Evolutionary conservation across 768 basidiomycete species (phyloP).

Genomic region (Pholiota molesta): DNA sequence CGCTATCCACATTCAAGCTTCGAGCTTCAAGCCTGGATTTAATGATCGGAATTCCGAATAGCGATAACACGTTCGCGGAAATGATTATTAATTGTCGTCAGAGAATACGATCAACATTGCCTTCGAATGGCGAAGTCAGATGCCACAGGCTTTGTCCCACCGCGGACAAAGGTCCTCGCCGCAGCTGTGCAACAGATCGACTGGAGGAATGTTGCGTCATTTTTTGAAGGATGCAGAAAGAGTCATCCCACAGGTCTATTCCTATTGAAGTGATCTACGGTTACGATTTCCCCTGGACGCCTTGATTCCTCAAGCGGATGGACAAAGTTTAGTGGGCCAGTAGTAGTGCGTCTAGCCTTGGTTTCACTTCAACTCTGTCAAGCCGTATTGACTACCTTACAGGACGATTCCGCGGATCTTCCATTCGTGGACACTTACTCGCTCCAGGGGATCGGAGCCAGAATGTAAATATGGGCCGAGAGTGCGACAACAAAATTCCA

Average conservation of each 20-base stretch:
- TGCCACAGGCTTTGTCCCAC: background rate
- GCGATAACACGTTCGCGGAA: background rate
- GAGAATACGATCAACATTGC: background rate
- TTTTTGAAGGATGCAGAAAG: background rate
- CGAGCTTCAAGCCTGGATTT: too few relatives aligned
- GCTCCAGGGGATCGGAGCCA: too few relatives aligned
- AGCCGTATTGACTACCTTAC: background rate
- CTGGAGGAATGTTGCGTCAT: constrained; percentile 4
- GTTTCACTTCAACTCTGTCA: too few relatives aligned
- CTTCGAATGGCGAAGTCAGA: background rate
- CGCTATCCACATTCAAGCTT: background rate
- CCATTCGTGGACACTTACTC: background rate
- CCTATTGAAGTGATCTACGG: background rate
- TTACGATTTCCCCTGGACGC: background rate
- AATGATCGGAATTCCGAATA: background rate
- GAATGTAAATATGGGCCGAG: background rate
- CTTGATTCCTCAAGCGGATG: background rate
- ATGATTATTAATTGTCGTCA: constrained; percentile 1
- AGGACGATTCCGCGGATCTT: background rate
- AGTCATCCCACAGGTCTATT: background rate
- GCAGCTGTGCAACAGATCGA: background rate
- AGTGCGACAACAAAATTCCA: background rate
- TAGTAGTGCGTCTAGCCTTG: background rate
- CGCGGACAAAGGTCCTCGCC: background rate
- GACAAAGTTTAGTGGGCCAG: background rate